Evolutionary conservation across 257 asterid genomes (phyloP).

Genomic region (Solanum bukasovii): DNA sequence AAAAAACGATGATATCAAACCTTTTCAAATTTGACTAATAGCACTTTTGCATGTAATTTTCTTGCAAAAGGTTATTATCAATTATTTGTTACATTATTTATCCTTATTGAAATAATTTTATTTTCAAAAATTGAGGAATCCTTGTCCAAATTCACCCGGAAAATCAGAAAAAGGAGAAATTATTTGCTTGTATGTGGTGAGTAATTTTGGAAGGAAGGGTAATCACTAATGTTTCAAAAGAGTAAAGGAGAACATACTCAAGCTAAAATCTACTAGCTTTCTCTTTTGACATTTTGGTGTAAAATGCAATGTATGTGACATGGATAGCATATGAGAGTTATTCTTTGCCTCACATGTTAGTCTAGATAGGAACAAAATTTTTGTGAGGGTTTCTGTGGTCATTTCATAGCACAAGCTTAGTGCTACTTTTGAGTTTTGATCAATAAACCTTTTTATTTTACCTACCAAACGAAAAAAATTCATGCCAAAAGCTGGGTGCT

Average conservation of each 20-base stretch:
- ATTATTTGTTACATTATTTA: neutral
- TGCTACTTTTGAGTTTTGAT: neutral
- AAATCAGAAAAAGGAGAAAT: neutral
- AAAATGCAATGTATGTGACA: neutral
- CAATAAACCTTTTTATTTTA: neutral
- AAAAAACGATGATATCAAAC: neutral
- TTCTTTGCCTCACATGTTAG: neutral
- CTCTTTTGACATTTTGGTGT: neutral
- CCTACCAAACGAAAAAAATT: neutral
- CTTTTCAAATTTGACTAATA: neutral
- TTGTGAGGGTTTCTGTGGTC: neutral
- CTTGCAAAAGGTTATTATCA: neutral
- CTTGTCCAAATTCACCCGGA: neutral
- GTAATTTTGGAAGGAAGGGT: neutral
- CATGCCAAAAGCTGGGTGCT: neutral
- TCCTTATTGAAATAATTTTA: neutral
- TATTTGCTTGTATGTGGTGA: neutral
- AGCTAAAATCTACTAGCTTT: neutral
- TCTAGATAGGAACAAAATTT: neutral
- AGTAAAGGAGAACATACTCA: neutral
- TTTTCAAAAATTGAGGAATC: neutral
- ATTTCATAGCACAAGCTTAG: neutral
- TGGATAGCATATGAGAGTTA: neutral
- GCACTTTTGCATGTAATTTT: neutral
- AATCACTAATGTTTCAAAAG: neutral